Percentiles rank a stretch among this genome's conserved stretches.
Evolutionary conservation across 2,329 filamentous ascomycete species (phyloP).

Genomic region (Apiospora hydei): DNA sequence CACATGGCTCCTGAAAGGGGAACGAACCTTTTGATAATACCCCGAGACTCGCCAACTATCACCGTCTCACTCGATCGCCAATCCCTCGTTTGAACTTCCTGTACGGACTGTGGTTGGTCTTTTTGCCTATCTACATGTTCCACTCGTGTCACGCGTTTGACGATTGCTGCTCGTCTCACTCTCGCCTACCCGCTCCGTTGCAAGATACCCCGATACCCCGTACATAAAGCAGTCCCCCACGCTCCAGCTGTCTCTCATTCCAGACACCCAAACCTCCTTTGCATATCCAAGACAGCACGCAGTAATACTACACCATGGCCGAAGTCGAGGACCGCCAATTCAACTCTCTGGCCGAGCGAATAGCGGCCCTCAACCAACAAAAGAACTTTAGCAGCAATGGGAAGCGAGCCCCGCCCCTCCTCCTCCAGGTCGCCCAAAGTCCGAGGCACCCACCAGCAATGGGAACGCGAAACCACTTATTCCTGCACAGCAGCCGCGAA

Average conservation of each 20-base stretch:
- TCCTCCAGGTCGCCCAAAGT: slow-evolving; percentile 49
- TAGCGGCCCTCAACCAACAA: slow-evolving; percentile 68
- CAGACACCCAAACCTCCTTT: neutral
- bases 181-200: neutral
- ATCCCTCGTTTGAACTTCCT: neutral
- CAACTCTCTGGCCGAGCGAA: slow-evolving; percentile 66
- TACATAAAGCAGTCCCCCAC: neutral
- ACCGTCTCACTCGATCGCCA: neutral
- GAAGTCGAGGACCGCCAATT: slow-evolving; percentile 69
- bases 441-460: slow-evolving; percentile 37
- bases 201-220: neutral
- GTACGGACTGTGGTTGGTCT: neutral
- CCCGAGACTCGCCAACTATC: neutral
- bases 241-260: neutral
- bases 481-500: slow-evolving; percentile 33
- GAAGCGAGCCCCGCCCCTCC: slow-evolving; percentile 55
- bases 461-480: slow-evolving; percentile 16
- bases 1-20: neutral
- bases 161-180: slow-evolving; percentile 1
- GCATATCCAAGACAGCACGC: neutral
- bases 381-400: slow-evolving; percentile 60
- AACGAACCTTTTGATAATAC: neutral
- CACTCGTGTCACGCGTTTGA: slow-evolving; percentile 14
- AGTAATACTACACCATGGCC: slow-evolving; percentile 52
- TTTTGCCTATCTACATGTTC: neutral